phyloP scores from a whole-genome alignment of 306 rosid species.

The Cotoneaster glaucophyllus region DNA sequence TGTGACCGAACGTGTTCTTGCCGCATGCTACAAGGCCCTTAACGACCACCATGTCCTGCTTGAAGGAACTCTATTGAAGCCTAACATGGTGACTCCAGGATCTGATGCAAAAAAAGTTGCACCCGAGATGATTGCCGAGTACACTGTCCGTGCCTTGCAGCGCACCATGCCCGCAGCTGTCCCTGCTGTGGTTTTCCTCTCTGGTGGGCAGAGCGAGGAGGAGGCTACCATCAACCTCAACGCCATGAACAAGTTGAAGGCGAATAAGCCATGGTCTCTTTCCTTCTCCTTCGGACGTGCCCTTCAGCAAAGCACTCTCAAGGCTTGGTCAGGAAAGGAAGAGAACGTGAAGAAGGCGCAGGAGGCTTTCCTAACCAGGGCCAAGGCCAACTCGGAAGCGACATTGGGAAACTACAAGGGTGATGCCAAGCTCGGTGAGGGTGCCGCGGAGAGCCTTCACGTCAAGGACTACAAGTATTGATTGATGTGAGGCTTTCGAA shows the following conservation, averaged over 20 bases:
- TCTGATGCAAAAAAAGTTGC: constrained; percentile 52
- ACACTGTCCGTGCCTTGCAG: constrained; percentile 58
- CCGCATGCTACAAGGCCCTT: constrained; percentile 87
- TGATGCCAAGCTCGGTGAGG: constrained; percentile 48
- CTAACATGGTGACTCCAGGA: constrained; percentile 87
- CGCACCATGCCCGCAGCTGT: constrained; percentile 64
- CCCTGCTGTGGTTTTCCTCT: constrained; percentile 65
- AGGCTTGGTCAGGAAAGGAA: constrained; percentile 68
- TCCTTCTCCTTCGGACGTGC: constrained; percentile 77
- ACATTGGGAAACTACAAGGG: constrained; percentile 76
- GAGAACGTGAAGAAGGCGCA: constrained; percentile 56
- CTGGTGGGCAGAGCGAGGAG: constrained; percentile 89
- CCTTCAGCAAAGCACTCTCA: constrained; percentile 70
- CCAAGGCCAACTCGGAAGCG: constrained; percentile 71
- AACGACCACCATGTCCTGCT: constrained; percentile 70
- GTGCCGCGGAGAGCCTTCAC: constrained; percentile 63
- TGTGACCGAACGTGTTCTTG: constrained; percentile 68
- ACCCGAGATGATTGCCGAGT: constrained; percentile 55
- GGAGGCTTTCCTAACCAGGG: constrained; percentile 46
- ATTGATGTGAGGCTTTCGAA: not conserved
- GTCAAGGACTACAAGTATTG: constrained; percentile 51
- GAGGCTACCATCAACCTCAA: constrained; percentile 70
- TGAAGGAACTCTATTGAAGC: constrained; percentile 74
- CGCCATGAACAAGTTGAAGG: constrained; percentile 62
- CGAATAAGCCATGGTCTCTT: constrained; percentile 79